Evolutionary conservation across 495 filamentous ascomycete species (phyloP).

Genomic region (Hypoxylon fragiforme): DNA sequence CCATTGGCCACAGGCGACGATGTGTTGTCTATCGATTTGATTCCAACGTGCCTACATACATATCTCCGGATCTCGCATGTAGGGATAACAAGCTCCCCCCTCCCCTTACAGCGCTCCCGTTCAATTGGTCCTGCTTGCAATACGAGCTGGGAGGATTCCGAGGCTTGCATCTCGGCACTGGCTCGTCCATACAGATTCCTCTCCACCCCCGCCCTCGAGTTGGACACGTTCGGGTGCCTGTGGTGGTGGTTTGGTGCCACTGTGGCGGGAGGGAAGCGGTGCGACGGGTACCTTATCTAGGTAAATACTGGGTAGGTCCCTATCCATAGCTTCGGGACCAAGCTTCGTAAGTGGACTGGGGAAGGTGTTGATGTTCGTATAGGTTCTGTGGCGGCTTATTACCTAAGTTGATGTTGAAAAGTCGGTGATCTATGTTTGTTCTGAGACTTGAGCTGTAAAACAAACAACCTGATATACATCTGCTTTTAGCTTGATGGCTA

Average conservation of each 20-base stretch:
- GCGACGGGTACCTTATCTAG: too few relatives aligned
- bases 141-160: conserved; percentile 5
- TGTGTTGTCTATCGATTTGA: not conserved
- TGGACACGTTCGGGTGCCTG: conserved; percentile 5
- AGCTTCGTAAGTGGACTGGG: too few relatives aligned
- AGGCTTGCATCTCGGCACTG: not conserved
- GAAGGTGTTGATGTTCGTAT: too few relatives aligned
- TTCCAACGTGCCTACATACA: not conserved
- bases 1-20: not conserved
- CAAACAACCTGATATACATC: too few relatives aligned
- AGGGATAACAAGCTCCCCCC: not conserved
- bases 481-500: too few relatives aligned
- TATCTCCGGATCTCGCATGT: not conserved
- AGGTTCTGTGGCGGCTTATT: too few relatives aligned
- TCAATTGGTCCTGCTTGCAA: not conserved
- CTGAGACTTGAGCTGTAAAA: too few relatives aligned
- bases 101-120: conserved; percentile 2
- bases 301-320: too few relatives aligned
- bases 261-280: not conserved
- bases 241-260: conserved; percentile 6
- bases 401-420: too few relatives aligned
- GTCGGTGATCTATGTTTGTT: too few relatives aligned
- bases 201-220: not conserved
- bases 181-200: not conserved
- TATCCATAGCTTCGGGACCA: too few relatives aligned